These are phyloP conservation scores for Microbotryum violaceum DNA, from an alignment of 1,284 basidiomycete genomes.

Conservation along the genomic window DNA sequence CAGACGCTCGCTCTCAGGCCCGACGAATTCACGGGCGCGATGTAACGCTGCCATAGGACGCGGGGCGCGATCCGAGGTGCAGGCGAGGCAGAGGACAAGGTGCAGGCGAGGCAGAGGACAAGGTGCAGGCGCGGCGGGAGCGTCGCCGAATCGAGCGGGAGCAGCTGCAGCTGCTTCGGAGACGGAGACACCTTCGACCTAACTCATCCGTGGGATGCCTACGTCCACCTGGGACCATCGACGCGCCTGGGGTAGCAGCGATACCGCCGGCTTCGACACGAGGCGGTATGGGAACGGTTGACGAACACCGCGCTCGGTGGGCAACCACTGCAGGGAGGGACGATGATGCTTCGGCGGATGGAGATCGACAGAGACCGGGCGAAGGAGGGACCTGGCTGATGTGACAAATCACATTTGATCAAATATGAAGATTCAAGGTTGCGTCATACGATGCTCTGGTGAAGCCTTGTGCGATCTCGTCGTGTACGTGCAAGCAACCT, in stretches of 20 bases:
- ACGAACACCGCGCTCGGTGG: no score
- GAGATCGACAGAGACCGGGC: no score
- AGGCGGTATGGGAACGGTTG: background rate
- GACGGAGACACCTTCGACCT: background rate
- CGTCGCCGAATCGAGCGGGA: background rate
- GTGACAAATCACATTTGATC: no score
- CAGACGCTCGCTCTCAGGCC: background rate
- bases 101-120: background rate
- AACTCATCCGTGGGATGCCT: background rate
- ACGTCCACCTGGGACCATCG: background rate
- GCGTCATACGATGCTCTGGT: no score
- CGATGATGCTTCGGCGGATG: no score
- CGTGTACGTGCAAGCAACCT: no score
- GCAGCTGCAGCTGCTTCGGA: background rate
- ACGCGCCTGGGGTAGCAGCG: background rate
- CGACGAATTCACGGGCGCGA: background rate
- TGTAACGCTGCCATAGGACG: background rate
- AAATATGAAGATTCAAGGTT: no score
- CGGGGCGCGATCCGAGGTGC: background rate
- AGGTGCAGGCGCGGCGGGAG: background rate
- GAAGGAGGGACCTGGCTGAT: no score
- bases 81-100: no score
- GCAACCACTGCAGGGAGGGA: no score
- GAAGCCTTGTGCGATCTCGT: no score
- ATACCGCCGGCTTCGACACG: background rate